A percentile compares a stretch with the other conserved stretches of the same genome.
Evolutionary conservation across 176 grass and related monocot genomes (phyloP).

Genomic region (Oryza australiensis): DNA sequence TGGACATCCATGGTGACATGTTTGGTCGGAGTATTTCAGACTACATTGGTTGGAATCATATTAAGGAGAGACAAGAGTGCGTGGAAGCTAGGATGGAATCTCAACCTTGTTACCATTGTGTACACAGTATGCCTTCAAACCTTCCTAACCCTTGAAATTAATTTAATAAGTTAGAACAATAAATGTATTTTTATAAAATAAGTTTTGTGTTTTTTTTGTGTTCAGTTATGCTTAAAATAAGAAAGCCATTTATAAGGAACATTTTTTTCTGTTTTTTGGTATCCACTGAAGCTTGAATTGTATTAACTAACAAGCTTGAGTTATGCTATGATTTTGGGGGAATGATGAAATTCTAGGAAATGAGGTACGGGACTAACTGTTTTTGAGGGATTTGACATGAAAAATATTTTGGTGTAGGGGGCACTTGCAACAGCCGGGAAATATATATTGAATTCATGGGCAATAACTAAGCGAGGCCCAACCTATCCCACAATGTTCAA

Average conservation of each 20-base stretch:
- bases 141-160: not conserved
- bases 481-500: slow-evolving; percentile 60
- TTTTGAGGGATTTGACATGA: not conserved
- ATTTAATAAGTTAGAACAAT: not conserved
- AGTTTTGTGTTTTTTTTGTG: too few species aligned
- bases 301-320: not conserved
- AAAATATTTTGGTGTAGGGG: slow-evolving; percentile 37
- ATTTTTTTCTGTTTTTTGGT: not conserved
- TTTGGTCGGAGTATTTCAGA: slow-evolving; percentile 55
- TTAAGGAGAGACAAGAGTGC: slow-evolving; percentile 41
- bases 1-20: slow-evolving; percentile 64
- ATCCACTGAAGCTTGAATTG: not conserved
- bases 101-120: slow-evolving; percentile 45
- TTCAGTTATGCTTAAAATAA: not conserved
- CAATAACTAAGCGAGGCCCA: slow-evolving; percentile 46
- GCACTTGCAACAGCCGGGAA: slow-evolving; percentile 45
- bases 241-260: not conserved
- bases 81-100: slow-evolving; percentile 61
- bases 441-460: slow-evolving; percentile 59
- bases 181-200: not conserved
- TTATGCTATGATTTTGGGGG: not conserved
- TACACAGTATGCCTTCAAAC: slow-evolving; percentile 46
- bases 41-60: slow-evolving; percentile 43
- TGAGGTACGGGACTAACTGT: not conserved
- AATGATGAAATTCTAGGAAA: not conserved